phyloP scores from a whole-genome alignment of 805 yeast species.

The Ogataea kodamae region DNA sequence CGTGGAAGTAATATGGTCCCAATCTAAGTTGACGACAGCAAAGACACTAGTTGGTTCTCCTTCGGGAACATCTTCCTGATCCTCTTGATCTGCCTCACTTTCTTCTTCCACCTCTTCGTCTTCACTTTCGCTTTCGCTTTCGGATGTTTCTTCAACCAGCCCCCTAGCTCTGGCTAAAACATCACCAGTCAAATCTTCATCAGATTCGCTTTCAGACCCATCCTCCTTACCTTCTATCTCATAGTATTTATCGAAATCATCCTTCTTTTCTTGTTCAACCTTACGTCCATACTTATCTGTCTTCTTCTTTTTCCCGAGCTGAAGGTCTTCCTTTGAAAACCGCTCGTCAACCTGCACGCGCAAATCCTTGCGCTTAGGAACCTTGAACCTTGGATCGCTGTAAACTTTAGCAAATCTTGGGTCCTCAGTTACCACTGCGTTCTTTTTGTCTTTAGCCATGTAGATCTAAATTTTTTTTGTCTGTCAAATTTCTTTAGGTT shows the following conservation, averaged over 20 bases:
- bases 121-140: constrained; percentile 30
- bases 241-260: constrained; percentile 64
- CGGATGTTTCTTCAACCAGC: constrained; percentile 42
- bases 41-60: constrained; percentile 81
- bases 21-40: constrained; percentile 94
- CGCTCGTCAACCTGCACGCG: constrained; percentile 83
- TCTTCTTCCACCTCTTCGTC: constrained; percentile 38
- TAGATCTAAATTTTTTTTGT: constrained; percentile 6
- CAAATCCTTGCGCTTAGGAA: constrained; percentile 64
- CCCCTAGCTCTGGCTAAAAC: constrained; percentile 57
- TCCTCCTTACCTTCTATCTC: constrained; percentile 37
- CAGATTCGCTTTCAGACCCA: constrained; percentile 44
- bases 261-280: constrained; percentile 41
- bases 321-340: constrained; percentile 65
- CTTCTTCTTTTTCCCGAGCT: constrained; percentile 55
- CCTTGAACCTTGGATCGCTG: constrained; percentile 82
- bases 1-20: constrained; percentile 90
- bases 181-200: constrained; percentile 26
- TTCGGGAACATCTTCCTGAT: constrained; percentile 56
- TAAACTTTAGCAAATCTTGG: constrained; percentile 75
- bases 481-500: constrained; percentile 5
- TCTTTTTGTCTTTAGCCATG: constrained; percentile 8
- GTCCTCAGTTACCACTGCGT: constrained; percentile 50
- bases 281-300: constrained; percentile 89
- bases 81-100: constrained; percentile 51